phyloP scores from a whole-genome alignment of 768 basidiomycete genomes.

The Dacryopinax spathularia region DNA sequence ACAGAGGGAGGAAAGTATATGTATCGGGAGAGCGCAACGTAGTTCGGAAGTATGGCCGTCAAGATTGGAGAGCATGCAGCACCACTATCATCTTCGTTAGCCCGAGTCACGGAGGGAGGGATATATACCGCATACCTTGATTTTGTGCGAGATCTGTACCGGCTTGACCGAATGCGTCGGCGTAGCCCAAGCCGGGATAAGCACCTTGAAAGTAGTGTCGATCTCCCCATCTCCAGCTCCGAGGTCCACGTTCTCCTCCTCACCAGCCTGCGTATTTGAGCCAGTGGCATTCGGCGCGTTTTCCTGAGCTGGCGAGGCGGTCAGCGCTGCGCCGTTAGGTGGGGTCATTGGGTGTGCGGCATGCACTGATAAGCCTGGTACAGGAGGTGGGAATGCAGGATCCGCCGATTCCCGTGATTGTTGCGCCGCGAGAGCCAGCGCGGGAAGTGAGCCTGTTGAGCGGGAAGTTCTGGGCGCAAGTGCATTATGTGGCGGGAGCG shows the following conservation, averaged over 20 bases:
- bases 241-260: constrained; percentile 18
- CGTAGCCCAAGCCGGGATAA: constrained; percentile 44
- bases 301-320: not conserved
- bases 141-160: constrained; percentile 53
- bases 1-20: constrained; percentile 61
- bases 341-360: not conserved
- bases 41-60: constrained; percentile 91
- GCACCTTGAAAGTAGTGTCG: constrained; percentile 43
- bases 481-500: not conserved
- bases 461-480: not conserved
- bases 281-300: constrained; percentile 5
- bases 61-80: constrained; percentile 36
- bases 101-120: not conserved
- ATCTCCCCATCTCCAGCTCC: constrained; percentile 29
- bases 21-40: constrained; percentile 82
- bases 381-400: not conserved
- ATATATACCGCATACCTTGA: constrained; percentile 32
- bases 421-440: not conserved
- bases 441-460: not conserved
- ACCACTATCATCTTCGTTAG: not conserved
- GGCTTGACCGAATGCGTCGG: constrained; percentile 68
- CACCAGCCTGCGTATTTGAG: not conserved
- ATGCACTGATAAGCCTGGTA: not conserved
- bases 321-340: not conserved
- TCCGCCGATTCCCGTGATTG: not conserved